phyloP scores from a whole-genome alignment of 352 stramenopile genomes.

The Phytophthora tentaculata region DNA sequence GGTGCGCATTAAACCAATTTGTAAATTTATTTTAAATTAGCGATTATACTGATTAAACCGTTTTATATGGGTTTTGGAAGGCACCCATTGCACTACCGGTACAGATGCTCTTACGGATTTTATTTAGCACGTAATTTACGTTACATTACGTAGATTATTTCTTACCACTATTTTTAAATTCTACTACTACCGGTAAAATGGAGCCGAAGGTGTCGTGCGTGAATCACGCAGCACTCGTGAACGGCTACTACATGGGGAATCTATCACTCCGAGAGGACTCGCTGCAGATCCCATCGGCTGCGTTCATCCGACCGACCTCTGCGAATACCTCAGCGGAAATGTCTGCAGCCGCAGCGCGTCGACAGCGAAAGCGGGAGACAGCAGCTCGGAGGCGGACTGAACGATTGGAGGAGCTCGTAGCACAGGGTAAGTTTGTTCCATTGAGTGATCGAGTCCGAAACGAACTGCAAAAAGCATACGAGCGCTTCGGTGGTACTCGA shows the following conservation, averaged over 20 bases:
- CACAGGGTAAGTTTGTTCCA: slow-evolving; percentile 59
- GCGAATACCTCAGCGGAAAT: neutral
- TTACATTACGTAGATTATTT: no score
- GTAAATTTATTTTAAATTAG: no score
- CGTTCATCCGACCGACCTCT: slow-evolving; percentile 33
- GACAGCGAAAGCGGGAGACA: slow-evolving; percentile 52
- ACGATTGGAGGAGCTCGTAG: slow-evolving; percentile 45
- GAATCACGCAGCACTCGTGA: slow-evolving; percentile 58
- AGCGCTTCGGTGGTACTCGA: slow-evolving; percentile 20
- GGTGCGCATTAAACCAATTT: no score
- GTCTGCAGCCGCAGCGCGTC: slow-evolving; percentile 21
- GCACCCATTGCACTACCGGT: no score
- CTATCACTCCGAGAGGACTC: slow-evolving; percentile 37
- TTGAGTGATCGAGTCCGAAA: slow-evolving; percentile 29
- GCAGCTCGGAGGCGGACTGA: slow-evolving; percentile 30
- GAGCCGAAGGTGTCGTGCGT: slow-evolving; percentile 36
- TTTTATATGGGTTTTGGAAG: no score
- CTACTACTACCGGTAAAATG: no score
- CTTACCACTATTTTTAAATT: no score
- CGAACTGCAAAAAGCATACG: slow-evolving; percentile 33
- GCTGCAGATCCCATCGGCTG: slow-evolving; percentile 36
- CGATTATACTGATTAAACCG: no score
- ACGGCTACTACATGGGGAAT: slow-evolving; percentile 56
- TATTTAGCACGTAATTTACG: no score
- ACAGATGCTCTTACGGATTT: no score